Conservation (phyloP, 2,329 filamentous ascomycete genomes). For the Coniochaeta prunicola region DNA sequence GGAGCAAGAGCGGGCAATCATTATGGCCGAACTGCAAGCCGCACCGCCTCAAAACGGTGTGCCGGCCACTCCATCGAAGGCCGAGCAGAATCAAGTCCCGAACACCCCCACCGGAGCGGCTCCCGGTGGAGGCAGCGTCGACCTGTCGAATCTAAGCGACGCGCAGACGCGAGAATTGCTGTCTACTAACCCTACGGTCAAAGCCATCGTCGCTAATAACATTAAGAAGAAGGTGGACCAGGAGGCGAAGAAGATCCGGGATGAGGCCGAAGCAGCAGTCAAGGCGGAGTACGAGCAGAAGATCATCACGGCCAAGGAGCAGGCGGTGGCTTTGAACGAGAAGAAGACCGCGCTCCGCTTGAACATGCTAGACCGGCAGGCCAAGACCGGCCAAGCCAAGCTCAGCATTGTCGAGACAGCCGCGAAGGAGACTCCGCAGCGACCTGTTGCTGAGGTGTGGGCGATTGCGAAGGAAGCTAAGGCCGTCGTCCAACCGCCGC, state of each 20-base stretch:
- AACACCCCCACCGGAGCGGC: conserved; percentile 27
- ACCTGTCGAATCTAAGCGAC: conserved; percentile 44
- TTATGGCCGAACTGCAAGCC: conserved; percentile 44
- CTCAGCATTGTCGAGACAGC: conserved; percentile 73
- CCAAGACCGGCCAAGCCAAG: conserved; percentile 59
- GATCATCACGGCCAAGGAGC: conserved; percentile 45
- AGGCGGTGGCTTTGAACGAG: conserved; percentile 63
- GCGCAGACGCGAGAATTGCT: conserved; percentile 50
- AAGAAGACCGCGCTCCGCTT: conserved; percentile 70
- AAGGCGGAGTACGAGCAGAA: conserved; percentile 46
- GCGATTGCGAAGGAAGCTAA: conserved; percentile 65
- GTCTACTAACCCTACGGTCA: conserved; percentile 47
- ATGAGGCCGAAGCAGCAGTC: conserved; percentile 40
- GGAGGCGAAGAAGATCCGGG: conserved; percentile 53
- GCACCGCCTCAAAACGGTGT: conserved; percentile 15
- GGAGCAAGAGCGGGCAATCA: conserved; percentile 57
- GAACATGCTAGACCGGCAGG: conserved; percentile 70
- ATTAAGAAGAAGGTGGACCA: conserved; percentile 64
- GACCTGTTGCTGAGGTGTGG: conserved; percentile 82
- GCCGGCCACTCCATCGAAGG: conserved; percentile 16
- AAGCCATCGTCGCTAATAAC: conserved; percentile 51
- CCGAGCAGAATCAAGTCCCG: conserved; percentile 15
- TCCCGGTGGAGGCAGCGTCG: conserved; percentile 22
- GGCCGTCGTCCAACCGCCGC: conserved; percentile 25
- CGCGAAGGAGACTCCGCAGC: conserved; percentile 76